phyloP scores from a whole-genome alignment of 148 eudicot species.

The Rhododendron henanense region DNA sequence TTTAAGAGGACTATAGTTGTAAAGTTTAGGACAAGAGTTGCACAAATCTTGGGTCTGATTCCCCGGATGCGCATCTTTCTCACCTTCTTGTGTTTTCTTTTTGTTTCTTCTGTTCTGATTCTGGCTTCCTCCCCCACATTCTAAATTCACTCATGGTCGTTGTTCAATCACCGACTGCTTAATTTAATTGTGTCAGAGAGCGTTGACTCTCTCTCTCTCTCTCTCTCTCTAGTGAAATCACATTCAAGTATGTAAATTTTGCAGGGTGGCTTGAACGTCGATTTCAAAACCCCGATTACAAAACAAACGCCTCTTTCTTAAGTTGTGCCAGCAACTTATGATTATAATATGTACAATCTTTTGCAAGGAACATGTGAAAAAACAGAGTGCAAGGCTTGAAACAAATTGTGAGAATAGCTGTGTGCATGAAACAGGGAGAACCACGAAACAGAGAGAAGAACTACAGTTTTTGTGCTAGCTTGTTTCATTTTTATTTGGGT shows the following conservation, averaged over 20 bases:
- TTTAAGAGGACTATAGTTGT: too few relatives aligned
- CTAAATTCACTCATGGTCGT: too few relatives aligned
- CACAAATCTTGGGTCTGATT: not conserved
- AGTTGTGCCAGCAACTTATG: too few relatives aligned
- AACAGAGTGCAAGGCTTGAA: not conserved
- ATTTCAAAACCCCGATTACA: not conserved
- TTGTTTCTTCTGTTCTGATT: too few relatives aligned
- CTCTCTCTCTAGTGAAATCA: not conserved
- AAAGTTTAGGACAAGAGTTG: too few relatives aligned
- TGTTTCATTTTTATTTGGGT: too few relatives aligned
- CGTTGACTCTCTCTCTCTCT: not conserved
- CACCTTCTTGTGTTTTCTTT: too few relatives aligned
- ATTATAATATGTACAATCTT: not conserved
- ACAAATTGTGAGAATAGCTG: not conserved
- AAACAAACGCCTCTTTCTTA: not conserved
- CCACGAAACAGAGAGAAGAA: too few relatives aligned
- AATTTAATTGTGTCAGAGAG: too few relatives aligned
- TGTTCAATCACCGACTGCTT: too few relatives aligned
- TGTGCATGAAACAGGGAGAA: not conserved
- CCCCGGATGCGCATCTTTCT: slow-evolving; percentile 5
- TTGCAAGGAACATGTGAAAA: not conserved
- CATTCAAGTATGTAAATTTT: not conserved
- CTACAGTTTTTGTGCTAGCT: too few relatives aligned
- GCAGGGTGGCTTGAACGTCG: not conserved
- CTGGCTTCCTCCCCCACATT: too few relatives aligned